phyloP scores from a whole-genome alignment of 2,329 filamentous ascomycete genomes.

The Raffaelea albimanens region DNA sequence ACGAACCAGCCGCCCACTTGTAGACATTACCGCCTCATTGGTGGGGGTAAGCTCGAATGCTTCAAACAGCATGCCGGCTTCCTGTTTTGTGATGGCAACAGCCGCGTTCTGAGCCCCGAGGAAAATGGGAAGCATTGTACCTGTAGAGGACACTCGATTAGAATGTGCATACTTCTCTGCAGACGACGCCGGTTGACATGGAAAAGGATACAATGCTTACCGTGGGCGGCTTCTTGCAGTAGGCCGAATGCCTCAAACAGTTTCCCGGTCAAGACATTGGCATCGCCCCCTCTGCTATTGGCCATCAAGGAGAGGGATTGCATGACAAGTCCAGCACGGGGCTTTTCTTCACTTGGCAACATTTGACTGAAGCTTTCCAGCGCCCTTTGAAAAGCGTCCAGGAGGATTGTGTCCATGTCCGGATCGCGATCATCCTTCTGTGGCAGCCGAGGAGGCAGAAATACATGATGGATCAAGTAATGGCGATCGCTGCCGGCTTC shows the following conservation, averaged over 20 bases:
- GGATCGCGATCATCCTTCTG: not conserved
- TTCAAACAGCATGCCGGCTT: conserved; percentile 18
- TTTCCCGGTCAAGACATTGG: too few species aligned
- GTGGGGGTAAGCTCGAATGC: conserved; percentile 23
- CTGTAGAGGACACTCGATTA: conserved; percentile 4
- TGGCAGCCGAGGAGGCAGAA: not conserved
- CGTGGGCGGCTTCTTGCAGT: too few species aligned
- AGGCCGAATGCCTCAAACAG: too few species aligned
- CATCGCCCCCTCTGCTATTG: too few species aligned
- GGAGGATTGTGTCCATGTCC: not conserved
- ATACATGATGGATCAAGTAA: not conserved
- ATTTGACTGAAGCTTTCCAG: not conserved
- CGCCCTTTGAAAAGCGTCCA: not conserved
- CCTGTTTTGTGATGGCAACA: conserved; percentile 17
- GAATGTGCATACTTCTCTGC: too few species aligned
- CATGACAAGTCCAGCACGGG: too few species aligned
- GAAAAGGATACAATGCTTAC: too few species aligned
- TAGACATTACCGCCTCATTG: conserved; percentile 17
- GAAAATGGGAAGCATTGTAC: conserved; percentile 16
- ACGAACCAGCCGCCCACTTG: conserved; percentile 19
- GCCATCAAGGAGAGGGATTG: too few species aligned
- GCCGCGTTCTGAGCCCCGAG: conserved; percentile 26
- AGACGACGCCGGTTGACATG: too few species aligned
- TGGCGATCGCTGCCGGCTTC: too few species aligned
- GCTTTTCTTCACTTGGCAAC: too few species aligned